Percentiles rank a stretch among this genome's conserved stretches.
phyloP scores from a whole-genome alignment of 768 basidiomycete genomes.

The Tylopilus subfusipes region DNA sequence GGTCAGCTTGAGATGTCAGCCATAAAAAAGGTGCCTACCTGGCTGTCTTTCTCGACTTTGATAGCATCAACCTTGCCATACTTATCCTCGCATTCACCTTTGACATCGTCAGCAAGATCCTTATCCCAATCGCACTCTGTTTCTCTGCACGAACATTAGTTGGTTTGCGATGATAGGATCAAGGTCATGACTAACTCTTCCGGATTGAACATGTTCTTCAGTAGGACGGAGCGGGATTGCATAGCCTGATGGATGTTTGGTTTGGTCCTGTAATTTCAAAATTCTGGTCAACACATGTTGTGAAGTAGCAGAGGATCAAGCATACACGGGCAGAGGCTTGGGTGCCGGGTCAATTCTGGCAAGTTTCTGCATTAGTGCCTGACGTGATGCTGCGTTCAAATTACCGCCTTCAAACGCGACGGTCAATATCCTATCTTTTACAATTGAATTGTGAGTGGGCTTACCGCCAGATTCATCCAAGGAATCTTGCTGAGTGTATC shows the following conservation, averaged over 20 bases:
- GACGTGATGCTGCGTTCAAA: constrained; percentile 96
- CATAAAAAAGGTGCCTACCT: constrained; percentile 48
- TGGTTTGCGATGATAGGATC: background rate
- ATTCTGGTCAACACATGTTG: constrained; percentile 12
- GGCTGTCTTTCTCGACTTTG: constrained; percentile 91
- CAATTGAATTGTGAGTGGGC: constrained; percentile 6
- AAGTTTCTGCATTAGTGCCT: constrained; percentile 99
- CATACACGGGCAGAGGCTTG: constrained; percentile 62
- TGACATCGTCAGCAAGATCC: constrained; percentile 95
- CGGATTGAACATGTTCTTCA: constrained; percentile 98
- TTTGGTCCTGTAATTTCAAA: constrained; percentile 47
- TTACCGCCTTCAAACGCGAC: constrained; percentile 69
- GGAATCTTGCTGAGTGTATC: constrained; percentile 72
- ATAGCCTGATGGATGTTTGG: constrained; percentile 80
- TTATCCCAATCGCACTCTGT: constrained; percentile 96
- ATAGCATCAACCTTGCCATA: constrained; percentile 86
- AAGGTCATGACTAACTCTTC: constrained; percentile 66
- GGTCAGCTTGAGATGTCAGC: constrained; percentile 8
- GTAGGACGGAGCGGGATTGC: constrained; percentile 84
- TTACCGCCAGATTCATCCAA: constrained; percentile 89
- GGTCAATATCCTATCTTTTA: constrained; percentile 10
- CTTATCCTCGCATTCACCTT: constrained; percentile 86
- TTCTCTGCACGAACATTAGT: constrained; percentile 54
- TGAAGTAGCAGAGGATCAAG: constrained; percentile 4
- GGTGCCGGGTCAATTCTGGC: constrained; percentile 81